Evolutionary conservation across 805 yeast genomes (phyloP).

Genomic region (Metschnikowia similis): DNA sequence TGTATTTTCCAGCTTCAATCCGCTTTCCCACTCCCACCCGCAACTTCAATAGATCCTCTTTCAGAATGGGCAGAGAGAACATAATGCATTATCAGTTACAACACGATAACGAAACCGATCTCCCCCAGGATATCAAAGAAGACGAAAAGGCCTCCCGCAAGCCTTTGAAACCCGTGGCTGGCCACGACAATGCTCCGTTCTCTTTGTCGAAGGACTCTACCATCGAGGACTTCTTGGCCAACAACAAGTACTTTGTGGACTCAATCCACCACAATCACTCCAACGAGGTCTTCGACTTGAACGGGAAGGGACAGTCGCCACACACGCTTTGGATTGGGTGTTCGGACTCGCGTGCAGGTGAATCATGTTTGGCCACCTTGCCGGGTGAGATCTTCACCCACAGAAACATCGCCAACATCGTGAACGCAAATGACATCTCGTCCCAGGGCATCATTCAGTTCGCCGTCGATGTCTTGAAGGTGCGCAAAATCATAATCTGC

Average conservation of each 20-base stretch:
- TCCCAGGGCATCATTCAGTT: conserved; percentile 20
- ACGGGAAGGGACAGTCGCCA: conserved; percentile 19
- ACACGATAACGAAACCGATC: conserved; percentile 36
- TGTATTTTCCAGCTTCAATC: not conserved
- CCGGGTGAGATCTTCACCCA: conserved; percentile 21
- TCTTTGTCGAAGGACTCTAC: conserved; percentile 37
- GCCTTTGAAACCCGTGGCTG: conserved; percentile 14
- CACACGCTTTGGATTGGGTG: conserved; percentile 22
- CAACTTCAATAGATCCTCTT: conserved; percentile 1
- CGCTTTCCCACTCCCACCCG: not conserved
- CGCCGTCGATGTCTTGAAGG: conserved; percentile 20
- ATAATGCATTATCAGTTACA: conserved; percentile 37
- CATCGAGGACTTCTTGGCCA: conserved; percentile 17
- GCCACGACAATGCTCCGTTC: conserved; percentile 37
- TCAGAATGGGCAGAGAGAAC: conserved; percentile 39
- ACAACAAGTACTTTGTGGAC: conserved; percentile 19
- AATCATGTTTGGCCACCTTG: conserved; percentile 17
- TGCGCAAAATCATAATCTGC: conserved; percentile 18
- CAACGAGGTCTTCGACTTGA: conserved; percentile 17
- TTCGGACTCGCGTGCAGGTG: conserved; percentile 20
- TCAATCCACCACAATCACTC: conserved; percentile 18
- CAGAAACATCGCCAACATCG: conserved; percentile 20
- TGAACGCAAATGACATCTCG: conserved; percentile 19
- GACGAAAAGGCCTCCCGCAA: conserved; percentile 3
- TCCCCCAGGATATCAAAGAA: conserved; percentile 12